A percentile compares a stretch with the other conserved stretches of the same genome.
Evolutionary conservation across 2,329 filamentous ascomycete genomes (phyloP).

Genomic region (Phoma sp.): DNA sequence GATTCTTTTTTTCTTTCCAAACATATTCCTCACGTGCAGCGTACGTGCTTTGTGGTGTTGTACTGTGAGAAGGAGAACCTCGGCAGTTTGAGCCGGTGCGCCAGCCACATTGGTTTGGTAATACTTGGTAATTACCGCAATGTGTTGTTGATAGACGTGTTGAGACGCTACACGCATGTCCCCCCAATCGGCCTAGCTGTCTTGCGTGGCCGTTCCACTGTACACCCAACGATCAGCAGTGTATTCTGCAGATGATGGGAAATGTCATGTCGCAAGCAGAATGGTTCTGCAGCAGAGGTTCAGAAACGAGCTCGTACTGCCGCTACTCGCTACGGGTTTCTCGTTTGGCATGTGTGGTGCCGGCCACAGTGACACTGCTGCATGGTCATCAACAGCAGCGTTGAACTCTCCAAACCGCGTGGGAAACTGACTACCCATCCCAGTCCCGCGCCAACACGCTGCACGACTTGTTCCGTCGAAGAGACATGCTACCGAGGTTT

Average conservation of each 20-base stretch:
- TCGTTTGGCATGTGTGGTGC: neutral
- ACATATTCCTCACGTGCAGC: too few relatives aligned
- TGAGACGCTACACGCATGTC: conserved; percentile 8
- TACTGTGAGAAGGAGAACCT: too few relatives aligned
- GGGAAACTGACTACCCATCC: too few relatives aligned
- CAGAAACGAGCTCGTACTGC: neutral
- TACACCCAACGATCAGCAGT: conserved; percentile 3
- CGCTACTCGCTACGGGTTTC: neutral
- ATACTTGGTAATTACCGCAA: too few relatives aligned
- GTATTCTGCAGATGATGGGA: neutral
- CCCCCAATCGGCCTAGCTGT: too few relatives aligned
- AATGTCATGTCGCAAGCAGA: neutral
- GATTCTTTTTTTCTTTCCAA: too few relatives aligned
- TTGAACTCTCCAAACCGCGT: too few relatives aligned
- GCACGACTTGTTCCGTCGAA: conserved; percentile 1
- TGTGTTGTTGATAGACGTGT: neutral
- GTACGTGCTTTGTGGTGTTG: neutral
- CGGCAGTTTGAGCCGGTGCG: too few relatives aligned
- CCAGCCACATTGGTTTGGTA: too few relatives aligned
- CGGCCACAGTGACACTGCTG: conserved; percentile 1
- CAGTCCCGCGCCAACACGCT: conserved; percentile 2
- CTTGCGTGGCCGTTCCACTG: neutral
- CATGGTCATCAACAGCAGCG: neutral
- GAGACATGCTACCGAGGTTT: conserved; percentile 1
- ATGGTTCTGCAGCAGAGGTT: neutral